These are phyloP conservation scores for Candida sithepensis DNA, from an alignment of 805 yeast genomes.

Conservation along the genomic window DNA sequence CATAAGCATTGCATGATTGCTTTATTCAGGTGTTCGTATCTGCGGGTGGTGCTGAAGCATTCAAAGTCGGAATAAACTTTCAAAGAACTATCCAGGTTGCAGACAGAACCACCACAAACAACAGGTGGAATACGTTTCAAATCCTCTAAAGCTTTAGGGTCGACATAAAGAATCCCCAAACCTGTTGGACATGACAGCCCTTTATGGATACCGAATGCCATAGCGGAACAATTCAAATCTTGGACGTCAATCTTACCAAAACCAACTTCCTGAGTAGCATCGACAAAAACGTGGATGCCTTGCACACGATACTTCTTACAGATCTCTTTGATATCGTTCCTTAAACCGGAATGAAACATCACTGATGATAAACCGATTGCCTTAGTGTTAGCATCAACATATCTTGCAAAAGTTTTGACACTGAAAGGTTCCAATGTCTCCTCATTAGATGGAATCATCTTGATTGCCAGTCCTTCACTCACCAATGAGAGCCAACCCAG, in stretches of 20 bases:
- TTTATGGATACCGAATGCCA: not conserved
- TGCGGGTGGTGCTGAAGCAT: not conserved
- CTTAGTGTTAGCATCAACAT: not conserved
- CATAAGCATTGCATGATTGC: not conserved
- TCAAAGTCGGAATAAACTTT: not conserved
- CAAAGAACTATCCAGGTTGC: not conserved
- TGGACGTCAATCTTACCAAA: not conserved
- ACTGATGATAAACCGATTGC: not conserved
- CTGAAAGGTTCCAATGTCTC: not conserved
- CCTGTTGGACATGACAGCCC: not conserved
- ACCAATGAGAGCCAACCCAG: not conserved
- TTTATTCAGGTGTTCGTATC: not conserved
- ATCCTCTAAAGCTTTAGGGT: not conserved
- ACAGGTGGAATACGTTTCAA: not conserved
- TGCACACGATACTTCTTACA: not conserved
- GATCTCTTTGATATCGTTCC: not conserved
- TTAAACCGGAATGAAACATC: not conserved
- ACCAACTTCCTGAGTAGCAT: not conserved
- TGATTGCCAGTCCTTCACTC: not conserved
- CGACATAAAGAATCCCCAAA: not conserved
- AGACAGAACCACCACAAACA: not conserved
- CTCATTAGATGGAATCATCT: not conserved
- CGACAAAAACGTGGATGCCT: not conserved
- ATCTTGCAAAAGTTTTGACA: not conserved
- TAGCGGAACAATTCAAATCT: not conserved